Conservation (phyloP, 1,139 yeast genomes). For the Blastobotrys persicus region DNA sequence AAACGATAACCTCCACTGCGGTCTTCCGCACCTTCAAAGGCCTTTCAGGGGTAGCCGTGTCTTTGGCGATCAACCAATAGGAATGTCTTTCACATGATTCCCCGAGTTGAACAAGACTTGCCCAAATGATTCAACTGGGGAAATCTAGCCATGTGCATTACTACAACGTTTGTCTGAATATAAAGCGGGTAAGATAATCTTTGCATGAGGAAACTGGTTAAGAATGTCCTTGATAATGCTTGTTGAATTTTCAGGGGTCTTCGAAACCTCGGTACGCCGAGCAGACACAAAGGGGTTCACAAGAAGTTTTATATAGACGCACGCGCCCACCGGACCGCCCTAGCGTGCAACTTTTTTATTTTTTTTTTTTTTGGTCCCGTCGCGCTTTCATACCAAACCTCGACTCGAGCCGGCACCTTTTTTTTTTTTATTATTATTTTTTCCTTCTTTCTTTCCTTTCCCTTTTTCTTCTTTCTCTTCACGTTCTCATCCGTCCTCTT, state of each 20-base stretch:
- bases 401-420: neutral
- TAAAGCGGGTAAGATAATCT: too few species aligned
- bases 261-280: neutral
- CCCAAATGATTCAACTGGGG: too few species aligned
- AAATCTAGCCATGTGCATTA: too few species aligned
- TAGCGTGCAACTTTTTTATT: neutral
- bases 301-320: neutral
- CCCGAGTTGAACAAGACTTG: too few species aligned
- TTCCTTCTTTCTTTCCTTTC: neutral
- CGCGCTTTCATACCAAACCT: neutral
- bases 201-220: too few species aligned
- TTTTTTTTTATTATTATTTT: conserved; percentile 1
- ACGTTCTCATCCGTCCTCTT: neutral
- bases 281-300: neutral
- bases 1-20: too few species aligned
- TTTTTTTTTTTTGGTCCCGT: neutral
- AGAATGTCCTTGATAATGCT: too few species aligned
- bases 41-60: neutral
- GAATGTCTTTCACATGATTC: neutral
- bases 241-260: neutral
- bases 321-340: neutral
- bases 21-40: neutral
- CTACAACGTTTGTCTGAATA: too few species aligned
- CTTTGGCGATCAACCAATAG: neutral
- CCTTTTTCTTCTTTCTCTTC: neutral